Percentiles rank a stretch among this genome's conserved stretches.
phyloP scores from a whole-genome alignment of 352 stramenopile species.

The Globisporangium nagaii region DNA sequence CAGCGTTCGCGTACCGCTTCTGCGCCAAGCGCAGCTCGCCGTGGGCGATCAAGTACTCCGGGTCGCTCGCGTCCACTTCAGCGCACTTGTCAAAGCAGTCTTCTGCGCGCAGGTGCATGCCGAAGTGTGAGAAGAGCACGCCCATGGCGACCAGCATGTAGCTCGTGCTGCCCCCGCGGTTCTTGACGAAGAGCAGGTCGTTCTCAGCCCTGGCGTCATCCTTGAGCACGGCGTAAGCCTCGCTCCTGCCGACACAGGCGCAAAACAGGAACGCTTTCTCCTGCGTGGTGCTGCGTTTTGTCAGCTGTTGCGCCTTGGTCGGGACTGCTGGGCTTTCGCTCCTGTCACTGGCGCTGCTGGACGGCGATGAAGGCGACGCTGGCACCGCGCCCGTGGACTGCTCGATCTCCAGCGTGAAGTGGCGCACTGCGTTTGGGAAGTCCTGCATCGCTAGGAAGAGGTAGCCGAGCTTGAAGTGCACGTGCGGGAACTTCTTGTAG shows the following conservation, averaged over 20 bases:
- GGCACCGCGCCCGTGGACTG: slow-evolving; percentile 10
- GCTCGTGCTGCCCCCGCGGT: slow-evolving; percentile 27
- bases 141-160: slow-evolving; percentile 36
- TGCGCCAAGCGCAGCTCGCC: slow-evolving; percentile 41
- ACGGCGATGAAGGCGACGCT: slow-evolving; percentile 8
- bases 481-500: slow-evolving; percentile 32
- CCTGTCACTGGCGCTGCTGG: background rate
- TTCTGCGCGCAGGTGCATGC: slow-evolving; percentile 49
- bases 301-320: background rate
- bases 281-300: background rate
- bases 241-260: slow-evolving; percentile 28
- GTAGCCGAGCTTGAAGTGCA: slow-evolving; percentile 55
- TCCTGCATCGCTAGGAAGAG: slow-evolving; percentile 34
- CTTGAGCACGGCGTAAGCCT: slow-evolving; percentile 24
- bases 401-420: slow-evolving; percentile 43
- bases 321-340: background rate
- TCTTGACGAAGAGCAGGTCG: slow-evolving; percentile 29
- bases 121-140: slow-evolving; percentile 43
- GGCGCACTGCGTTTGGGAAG: slow-evolving; percentile 18
- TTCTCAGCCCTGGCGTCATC: slow-evolving; percentile 26
- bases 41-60: slow-evolving; percentile 44
- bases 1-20: slow-evolving; percentile 26
- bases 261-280: slow-evolving; percentile 41
- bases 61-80: slow-evolving; percentile 20
- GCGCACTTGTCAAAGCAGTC: slow-evolving; percentile 33